Base-by-base conservation (phyloP, 768 basidiomycete species). In the Serendipita sp. region DNA sequence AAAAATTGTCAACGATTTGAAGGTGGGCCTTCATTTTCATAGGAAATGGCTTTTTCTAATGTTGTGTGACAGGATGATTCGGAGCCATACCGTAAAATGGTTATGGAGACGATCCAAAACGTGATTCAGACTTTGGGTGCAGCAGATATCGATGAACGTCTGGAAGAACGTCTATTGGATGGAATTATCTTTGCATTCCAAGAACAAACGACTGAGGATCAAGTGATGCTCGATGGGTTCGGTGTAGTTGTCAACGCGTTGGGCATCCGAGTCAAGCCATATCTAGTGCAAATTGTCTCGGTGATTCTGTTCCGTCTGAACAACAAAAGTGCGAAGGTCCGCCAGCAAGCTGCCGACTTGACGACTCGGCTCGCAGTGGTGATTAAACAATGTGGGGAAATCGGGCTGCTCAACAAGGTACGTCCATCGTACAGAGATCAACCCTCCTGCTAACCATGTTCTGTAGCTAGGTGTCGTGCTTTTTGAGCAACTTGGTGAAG, bases 101-200 rank as follows among this genome's bases (percentile, higher is more conserved):
- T 96, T 56, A 99, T 99, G 96, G 96, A 99, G 77, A 98, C 96
- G 0, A 96, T 98, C 69, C 97, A 92, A 24, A 95, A 96, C 74
- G 96, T 99, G 54, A 80, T 99, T 60, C 85, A 87, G 15, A 89
- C 86, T 3, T 83, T 95, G 1, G 94, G 96, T 62, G 94, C 95
- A n/a, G 90, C 95, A 0, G 95, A 98, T 71, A 89, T 98, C 60
- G 96, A 98, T 71, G 95, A 98, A 75, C 81, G 94, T 64, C 80
- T 99, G 47, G 95, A 99, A 75, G 84, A 94, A 35, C 83, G 90
- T 65, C 83, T 99, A 11, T 90, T 98, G 32, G 96, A 99, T 70
- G 95, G 96, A 44, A 98, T 99, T 76, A 97, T 98, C 75, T 97
- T 95, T 73, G 87, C 96, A 15, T 99, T 99, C 90, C 95, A 98